Conservation (phyloP, 2,329 filamentous ascomycete species). For the Fusarium sp. region DNA sequence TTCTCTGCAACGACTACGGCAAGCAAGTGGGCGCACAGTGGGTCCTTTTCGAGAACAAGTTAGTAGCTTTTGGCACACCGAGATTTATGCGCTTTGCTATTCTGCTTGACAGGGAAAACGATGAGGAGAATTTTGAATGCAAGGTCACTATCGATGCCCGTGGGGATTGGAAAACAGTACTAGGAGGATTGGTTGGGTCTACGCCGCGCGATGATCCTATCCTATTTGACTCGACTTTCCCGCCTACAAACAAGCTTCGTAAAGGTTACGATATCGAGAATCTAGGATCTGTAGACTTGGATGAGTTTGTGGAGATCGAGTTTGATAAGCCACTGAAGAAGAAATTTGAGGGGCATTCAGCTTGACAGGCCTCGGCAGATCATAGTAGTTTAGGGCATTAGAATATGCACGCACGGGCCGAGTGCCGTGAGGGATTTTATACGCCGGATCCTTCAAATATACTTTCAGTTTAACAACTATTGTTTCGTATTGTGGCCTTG, state of each 20-base stretch:
- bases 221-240: background rate
- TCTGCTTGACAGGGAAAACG: conserved; percentile 16
- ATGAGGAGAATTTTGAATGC: conserved; percentile 46
- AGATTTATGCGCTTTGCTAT: conserved; percentile 6
- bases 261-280: background rate
- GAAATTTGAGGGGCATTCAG: background rate
- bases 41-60: conserved; percentile 28
- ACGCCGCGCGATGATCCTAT: conserved; percentile 22
- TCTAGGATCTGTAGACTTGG: background rate
- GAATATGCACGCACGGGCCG: background rate
- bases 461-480: no score
- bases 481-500: background rate
- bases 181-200: conserved; percentile 45
- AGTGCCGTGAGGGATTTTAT: background rate
- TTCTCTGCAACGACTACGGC: conserved; percentile 36
- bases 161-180: conserved; percentile 46
- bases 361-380: background rate
- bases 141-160: conserved; percentile 44
- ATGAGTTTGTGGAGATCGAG: background rate
- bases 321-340: background rate
- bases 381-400: background rate
- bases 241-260: background rate
- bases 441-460: background rate
- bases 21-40: conserved; percentile 35
- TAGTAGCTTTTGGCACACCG: background rate